Evolutionary conservation across 495 filamentous ascomycete genomes (phyloP).

Genomic region (Aspergillus egyptiacus): DNA sequence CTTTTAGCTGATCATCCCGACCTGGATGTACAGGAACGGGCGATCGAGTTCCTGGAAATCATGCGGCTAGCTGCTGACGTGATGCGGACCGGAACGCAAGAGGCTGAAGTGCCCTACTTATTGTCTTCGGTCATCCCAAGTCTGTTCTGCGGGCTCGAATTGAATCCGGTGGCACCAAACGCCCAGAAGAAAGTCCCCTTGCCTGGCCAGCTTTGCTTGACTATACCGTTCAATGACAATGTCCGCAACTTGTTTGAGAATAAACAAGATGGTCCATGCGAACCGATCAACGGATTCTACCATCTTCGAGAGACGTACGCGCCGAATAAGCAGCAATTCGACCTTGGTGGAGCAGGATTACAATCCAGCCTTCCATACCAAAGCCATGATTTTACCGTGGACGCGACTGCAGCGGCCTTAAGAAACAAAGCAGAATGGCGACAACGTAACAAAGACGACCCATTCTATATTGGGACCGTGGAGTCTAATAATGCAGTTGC

Average conservation of each 20-base stretch:
- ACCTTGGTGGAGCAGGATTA: constrained; percentile 11
- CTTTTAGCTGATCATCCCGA: constrained; percentile 70
- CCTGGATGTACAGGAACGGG: constrained; percentile 92
- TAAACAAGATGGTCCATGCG: constrained; percentile 4
- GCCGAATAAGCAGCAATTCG: constrained; percentile 30
- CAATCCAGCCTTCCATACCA: constrained; percentile 55
- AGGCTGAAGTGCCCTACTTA: constrained; percentile 66
- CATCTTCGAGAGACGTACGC: constrained; percentile 37
- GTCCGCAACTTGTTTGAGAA: constrained; percentile 53
- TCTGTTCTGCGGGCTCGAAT: constrained; percentile 75
- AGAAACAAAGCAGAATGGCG: constrained; percentile 60
- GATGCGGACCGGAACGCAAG: constrained; percentile 51
- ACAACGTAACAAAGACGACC: constrained; percentile 84
- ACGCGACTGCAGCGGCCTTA: constrained; percentile 54
- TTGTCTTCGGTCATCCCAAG: constrained; percentile 83
- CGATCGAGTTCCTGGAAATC: constrained; percentile 86
- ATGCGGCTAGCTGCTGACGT: constrained; percentile 81
- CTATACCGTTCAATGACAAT: constrained; percentile 74
- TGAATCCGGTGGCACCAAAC: constrained; percentile 80
- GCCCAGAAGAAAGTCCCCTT: constrained; percentile 85
- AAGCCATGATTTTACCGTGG: constrained; percentile 47
- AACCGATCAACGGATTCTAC: constrained; percentile 63
- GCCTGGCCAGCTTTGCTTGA: constrained; percentile 65
- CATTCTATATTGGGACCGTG: constrained; percentile 77
- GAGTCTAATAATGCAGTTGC: constrained; percentile 43